Evolutionary conservation across 2,329 filamentous ascomycete genomes (phyloP), one percentile per base, ranked within the genome.

Genomic region (Didymellaceae sp.): DNA sequence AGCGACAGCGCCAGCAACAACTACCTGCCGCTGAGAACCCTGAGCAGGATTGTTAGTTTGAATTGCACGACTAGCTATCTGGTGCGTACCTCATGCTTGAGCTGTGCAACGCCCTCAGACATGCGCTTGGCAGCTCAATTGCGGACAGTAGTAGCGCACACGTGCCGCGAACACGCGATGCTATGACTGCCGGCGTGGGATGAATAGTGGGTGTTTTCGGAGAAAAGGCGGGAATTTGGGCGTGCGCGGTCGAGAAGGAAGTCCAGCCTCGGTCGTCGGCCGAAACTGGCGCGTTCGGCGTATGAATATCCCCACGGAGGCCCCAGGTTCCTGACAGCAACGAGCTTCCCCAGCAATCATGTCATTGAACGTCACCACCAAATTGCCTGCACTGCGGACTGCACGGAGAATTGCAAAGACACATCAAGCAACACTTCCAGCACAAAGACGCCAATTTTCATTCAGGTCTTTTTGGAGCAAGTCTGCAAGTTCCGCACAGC

Each of bases 1-100:
- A 58, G 94, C 90, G 60, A 84, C 77, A 35, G 82, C 86, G 63
- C 87, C 87, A 48, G 87, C 85, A 58, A 83, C 72, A 40, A 87
- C 78, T 54, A 87, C 85, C 71, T 89, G 86, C 60, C 77, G 75
- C 74, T 81, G 83, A 52, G 86, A 86, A 74, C 86, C 87, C 84
- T 87, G 38, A 3, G 31, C 38, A 20, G 26, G 44, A 52, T 24
- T 33, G 38, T 65, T 45, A 63, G 58, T 47, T 25, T 20, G 25
- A 38, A 47, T 18, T 26, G 35, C 34, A 50, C 5, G 26, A n/a
- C 37, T 24, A 31, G 34, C 25, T 20, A 24, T 21, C 28, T n/a
- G 21, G 22, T 33, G 24, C 32, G 26, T 75, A 86, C 83, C 80
- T 88, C 85, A 86, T 88, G 83, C 74, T 86, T 86, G 66, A 88